Evolutionary conservation across 345 rosid species (phyloP).

Genomic region (Salix exigua): DNA sequence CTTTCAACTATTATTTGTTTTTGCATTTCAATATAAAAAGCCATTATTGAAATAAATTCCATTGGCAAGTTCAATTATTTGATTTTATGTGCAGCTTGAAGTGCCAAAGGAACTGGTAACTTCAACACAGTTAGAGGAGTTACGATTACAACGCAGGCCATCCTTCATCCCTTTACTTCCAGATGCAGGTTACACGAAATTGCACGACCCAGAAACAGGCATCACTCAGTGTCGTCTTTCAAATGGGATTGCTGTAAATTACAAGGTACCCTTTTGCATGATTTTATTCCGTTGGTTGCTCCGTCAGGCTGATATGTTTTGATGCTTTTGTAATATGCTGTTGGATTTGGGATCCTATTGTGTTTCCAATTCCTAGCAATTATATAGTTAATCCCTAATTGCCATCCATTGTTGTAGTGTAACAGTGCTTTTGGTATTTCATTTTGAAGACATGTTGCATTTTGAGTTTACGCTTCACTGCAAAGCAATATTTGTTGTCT

Average conservation of each 20-base stretch:
- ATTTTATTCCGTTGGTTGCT: conserved; percentile 7
- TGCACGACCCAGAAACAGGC: conserved; percentile 82
- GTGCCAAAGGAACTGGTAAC: conserved; percentile 91
- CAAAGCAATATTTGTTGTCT: background rate
- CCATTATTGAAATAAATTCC: conserved; percentile 1
- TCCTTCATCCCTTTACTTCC: conserved; percentile 54
- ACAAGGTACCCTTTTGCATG: conserved; percentile 48
- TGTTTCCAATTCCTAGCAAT: background rate
- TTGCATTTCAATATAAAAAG: conserved; percentile 7
- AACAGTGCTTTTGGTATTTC: background rate
- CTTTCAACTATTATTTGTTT: conserved; percentile 2
- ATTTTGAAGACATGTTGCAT: background rate
- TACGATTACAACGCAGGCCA: conserved; percentile 60
- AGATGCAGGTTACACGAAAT: conserved; percentile 43
- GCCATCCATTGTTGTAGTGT: background rate
- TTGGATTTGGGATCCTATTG: background rate
- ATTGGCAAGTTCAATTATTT: conserved; percentile 18
- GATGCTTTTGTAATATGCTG: background rate
- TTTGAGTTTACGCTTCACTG: background rate
- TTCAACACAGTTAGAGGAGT: conserved; percentile 57
- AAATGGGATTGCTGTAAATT: conserved; percentile 89
- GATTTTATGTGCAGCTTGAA: conserved; percentile 67
- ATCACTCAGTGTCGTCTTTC: conserved; percentile 81
- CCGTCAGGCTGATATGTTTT: background rate
- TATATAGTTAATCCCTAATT: background rate